phyloP scores from a whole-genome alignment of 768 basidiomycete species.

The Serendipita vermifera region DNA sequence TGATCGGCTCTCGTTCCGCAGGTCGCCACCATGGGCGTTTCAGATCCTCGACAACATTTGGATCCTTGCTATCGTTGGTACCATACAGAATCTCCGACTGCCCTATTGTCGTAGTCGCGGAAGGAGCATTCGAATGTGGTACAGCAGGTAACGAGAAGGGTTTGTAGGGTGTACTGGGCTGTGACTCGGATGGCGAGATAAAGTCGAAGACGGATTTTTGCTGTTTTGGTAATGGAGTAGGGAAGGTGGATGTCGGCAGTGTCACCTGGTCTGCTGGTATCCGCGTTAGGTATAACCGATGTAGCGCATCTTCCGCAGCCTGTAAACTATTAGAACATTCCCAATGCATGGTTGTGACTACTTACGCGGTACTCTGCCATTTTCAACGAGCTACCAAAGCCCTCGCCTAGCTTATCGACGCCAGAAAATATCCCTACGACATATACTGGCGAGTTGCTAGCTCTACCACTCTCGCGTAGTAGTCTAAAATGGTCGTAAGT shows the following conservation, averaged over 20 bases:
- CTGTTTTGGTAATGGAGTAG: constrained; percentile 20
- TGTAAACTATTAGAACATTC: constrained; percentile 19
- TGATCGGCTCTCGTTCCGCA: not conserved
- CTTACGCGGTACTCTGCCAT: constrained; percentile 91
- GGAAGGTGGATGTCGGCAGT: constrained; percentile 65
- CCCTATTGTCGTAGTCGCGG: not conserved
- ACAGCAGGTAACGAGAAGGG: not conserved
- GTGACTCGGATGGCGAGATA: not conserved
- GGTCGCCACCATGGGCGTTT: constrained; percentile 7
- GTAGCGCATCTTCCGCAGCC: constrained; percentile 79
- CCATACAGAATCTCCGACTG: constrained; percentile 3
- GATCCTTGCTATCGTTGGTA: constrained; percentile 1
- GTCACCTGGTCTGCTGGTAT: constrained; percentile 54
- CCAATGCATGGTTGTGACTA: constrained; percentile 11
- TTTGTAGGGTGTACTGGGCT: not conserved
- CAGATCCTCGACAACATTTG: constrained; percentile 4
- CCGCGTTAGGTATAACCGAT: constrained; percentile 69
- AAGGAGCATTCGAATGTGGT: not conserved
- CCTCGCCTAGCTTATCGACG: constrained; percentile 77
- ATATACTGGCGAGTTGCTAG: constrained; percentile 80
- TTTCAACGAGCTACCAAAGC: constrained; percentile 79
- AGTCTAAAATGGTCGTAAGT: constrained; percentile 36
- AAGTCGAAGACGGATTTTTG: not conserved
- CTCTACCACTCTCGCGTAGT: constrained; percentile 85
- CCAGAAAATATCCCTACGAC: constrained; percentile 92